A percentile compares a stretch with the other conserved stretches of the same genome.
Conservation (phyloP, 768 basidiomycete species). For the Tulasnella sp. region DNA sequence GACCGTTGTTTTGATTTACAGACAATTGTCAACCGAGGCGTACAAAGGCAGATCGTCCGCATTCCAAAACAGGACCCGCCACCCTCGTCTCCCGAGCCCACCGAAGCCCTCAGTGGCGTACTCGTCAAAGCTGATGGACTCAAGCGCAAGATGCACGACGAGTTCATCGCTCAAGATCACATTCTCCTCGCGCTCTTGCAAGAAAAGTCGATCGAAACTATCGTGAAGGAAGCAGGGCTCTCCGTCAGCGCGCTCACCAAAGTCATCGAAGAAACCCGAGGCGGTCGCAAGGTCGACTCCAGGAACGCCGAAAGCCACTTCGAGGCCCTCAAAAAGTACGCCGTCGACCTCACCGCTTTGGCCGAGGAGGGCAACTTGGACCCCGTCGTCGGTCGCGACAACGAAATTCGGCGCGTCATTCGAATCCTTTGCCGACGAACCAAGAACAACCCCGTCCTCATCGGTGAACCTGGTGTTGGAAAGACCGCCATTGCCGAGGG, state of each 20-base stretch:
- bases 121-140: constrained; percentile 20
- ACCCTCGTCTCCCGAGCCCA: constrained; percentile 44
- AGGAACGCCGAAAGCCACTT: constrained; percentile 88
- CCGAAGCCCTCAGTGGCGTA: background rate
- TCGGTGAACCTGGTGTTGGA: constrained; percentile 80
- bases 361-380: constrained; percentile 94
- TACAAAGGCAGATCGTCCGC: constrained; percentile 75
- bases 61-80: constrained; percentile 80
- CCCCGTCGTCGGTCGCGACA: constrained; percentile 89
- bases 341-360: constrained; percentile 76
- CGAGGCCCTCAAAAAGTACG: constrained; percentile 80
- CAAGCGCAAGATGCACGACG: constrained; percentile 51
- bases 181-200: constrained; percentile 79
- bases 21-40: constrained; percentile 58
- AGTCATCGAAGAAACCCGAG: constrained; percentile 72
- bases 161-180: constrained; percentile 91
- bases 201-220: constrained; percentile 57
- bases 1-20: constrained; percentile 33
- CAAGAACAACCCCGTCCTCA: constrained; percentile 64
- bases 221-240: constrained; percentile 42
- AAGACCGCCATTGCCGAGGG: constrained; percentile 96
- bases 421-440: constrained; percentile 85
- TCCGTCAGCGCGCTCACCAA: constrained; percentile 61
- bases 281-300: constrained; percentile 79
- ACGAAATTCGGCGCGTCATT: constrained; percentile 81